Conservation (phyloP, 176 grass and related monocot species). For the Alloteropsis semialata region DNA sequence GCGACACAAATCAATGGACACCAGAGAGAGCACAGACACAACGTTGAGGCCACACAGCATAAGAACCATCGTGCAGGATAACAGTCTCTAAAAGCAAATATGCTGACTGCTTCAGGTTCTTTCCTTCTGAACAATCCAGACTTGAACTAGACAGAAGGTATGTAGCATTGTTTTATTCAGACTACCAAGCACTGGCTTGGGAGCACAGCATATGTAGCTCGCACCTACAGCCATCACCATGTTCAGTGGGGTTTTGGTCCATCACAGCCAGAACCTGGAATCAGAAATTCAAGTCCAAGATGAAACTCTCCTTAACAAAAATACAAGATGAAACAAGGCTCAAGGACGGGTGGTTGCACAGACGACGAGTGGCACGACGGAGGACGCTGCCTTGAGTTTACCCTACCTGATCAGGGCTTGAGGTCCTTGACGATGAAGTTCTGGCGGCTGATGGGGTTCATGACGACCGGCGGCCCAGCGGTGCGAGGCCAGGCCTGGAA, state of each 20-base stretch:
- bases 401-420: constrained; percentile 36
- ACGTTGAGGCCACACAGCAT: neutral
- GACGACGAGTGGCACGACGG: neutral
- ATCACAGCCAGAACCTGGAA: neutral
- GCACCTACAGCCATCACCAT: neutral
- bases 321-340: neutral
- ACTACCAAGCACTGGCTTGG: neutral
- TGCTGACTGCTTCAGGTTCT: no score
- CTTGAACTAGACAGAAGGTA: neutral
- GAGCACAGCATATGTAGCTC: neutral
- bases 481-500: no score
- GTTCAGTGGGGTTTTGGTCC: neutral
- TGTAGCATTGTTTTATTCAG: constrained; percentile 19
- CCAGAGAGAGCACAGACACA: neutral
- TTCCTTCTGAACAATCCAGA: no score
- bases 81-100: no score
- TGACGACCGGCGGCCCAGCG: constrained; percentile 76
- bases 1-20: neutral
- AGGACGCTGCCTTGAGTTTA: no score
- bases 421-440: constrained; percentile 83
- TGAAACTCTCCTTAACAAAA: no score
- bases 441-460: constrained; percentile 93
- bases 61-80: no score
- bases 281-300: neutral
- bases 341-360: no score